A percentile compares a stretch with the other conserved stretches of the same genome.
Conservation (phyloP, 1,284 basidiomycete species). For the Papiliotrema laurentii region DNA sequence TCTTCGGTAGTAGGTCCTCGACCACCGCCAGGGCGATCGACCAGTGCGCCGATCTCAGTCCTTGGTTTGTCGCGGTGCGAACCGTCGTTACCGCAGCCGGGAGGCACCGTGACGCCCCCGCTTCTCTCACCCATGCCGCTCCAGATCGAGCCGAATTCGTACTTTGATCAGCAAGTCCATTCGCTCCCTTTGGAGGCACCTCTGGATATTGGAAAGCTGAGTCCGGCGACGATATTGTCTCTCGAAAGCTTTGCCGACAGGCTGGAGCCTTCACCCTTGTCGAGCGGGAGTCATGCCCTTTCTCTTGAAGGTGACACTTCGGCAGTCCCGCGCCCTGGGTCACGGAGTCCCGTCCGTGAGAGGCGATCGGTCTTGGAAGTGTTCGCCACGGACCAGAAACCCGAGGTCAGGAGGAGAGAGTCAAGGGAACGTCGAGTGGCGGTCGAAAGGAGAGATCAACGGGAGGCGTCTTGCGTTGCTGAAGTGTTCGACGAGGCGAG, state of each 20-base stretch:
- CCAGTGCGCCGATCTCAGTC: neutral
- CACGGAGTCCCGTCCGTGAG: neutral
- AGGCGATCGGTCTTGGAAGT: neutral
- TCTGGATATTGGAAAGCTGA: neutral
- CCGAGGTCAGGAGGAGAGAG: neutral
- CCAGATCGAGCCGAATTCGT: neutral
- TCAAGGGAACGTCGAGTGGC: neutral
- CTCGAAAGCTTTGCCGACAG: neutral
- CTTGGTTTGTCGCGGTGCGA: neutral
- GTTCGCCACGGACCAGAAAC: neutral
- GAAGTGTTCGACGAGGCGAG: neutral
- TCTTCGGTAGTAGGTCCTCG: neutral
- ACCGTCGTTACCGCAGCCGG: neutral
- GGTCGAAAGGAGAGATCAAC: neutral
- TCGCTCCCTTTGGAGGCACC: neutral
- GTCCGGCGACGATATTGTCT: neutral
- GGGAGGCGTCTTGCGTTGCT: neutral
- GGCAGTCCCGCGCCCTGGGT: too few species aligned
- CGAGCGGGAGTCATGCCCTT: too few species aligned
- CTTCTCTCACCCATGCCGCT: conserved; percentile 3
- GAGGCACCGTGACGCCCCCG: neutral
- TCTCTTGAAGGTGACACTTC: too few species aligned
- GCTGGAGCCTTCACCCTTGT: neutral
- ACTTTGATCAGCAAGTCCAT: conserved; percentile 3
- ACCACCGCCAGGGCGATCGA: neutral